Conservation (phyloP, 768 basidiomycete species). For the Trametopsis cervina region DNA sequence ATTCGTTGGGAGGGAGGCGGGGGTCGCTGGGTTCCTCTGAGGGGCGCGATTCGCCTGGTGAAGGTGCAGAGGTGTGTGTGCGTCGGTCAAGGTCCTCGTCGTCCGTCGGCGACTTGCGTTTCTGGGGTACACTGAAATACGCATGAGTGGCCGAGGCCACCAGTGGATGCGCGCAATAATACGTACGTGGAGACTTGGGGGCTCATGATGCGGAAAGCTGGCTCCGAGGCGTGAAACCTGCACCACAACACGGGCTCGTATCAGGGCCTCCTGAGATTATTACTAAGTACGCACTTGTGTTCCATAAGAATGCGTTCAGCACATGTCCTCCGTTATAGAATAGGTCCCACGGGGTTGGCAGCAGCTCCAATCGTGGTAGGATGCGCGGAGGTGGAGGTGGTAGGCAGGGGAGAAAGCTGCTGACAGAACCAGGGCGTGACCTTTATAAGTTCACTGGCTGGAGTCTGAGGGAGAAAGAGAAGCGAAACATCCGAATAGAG, state of each 20-base stretch:
- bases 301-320: slow-evolving; percentile 5
- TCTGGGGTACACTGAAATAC: slow-evolving; percentile 28
- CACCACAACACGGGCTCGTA: not conserved
- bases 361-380: not conserved
- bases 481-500: slow-evolving; percentile 25
- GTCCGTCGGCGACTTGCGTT: slow-evolving; percentile 33
- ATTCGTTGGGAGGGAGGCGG: slow-evolving; percentile 38
- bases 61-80: not conserved
- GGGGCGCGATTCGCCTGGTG: not conserved
- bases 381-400: too few relatives aligned
- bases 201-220: slow-evolving; percentile 1
- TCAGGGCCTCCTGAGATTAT: not conserved
- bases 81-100: slow-evolving; percentile 5
- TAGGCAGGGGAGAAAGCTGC: slow-evolving; percentile 17
- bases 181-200: slow-evolving; percentile 3
- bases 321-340: not conserved
- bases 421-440: slow-evolving; percentile 10
- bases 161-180: not conserved
- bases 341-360: too few relatives aligned
- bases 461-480: too few relatives aligned
- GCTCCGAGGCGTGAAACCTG: not conserved
- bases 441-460: slow-evolving; percentile 26
- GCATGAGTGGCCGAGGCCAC: not conserved
- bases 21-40: slow-evolving; percentile 3
- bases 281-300: slow-evolving; percentile 18